These are phyloP conservation scores for Colletotrichum echinochloae DNA, from an alignment of 2,329 filamentous ascomycete species.

Conservation along the genomic window DNA sequence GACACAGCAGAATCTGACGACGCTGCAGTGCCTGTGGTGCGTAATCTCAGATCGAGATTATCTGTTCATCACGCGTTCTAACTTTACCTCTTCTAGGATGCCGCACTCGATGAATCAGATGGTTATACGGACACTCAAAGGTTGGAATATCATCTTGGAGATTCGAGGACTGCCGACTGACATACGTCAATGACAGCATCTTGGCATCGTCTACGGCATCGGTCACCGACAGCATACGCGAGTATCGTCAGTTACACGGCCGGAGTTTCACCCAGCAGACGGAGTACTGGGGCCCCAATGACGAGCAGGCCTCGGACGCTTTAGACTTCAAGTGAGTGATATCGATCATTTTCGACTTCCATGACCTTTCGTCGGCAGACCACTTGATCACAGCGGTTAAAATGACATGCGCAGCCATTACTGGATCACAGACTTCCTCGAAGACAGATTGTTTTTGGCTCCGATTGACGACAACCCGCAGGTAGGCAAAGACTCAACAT, in stretches of 20 bases:
- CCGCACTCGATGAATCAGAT: not conserved
- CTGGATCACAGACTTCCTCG: conserved; percentile 45
- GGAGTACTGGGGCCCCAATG: conserved; percentile 44
- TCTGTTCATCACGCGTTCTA: not conserved
- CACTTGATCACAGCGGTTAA: not conserved
- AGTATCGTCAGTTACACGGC: conserved; percentile 50
- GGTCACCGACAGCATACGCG: conserved; percentile 48
- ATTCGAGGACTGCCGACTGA: not conserved
- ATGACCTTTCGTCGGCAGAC: no score
- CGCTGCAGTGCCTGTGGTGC: not conserved
- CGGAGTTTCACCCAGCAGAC: conserved; percentile 47
- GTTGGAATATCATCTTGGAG: not conserved
- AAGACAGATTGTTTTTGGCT: conserved; percentile 52
- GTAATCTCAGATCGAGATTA: not conserved
- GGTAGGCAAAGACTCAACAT: conserved; percentile 4
- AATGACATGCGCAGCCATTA: not conserved
- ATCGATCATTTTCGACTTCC: rapidly evolving
- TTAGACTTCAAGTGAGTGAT: conserved; percentile 38
- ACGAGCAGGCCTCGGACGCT: conserved; percentile 42
- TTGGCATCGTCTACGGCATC: conserved; percentile 45
- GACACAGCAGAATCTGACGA: not conserved
- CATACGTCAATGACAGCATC: not conserved
- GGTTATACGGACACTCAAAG: not conserved
- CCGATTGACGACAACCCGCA: conserved; percentile 48
- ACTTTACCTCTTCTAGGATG: not conserved